phyloP scores from a whole-genome alignment of 176 grass and related monocot genomes.

The Oryza glumipatula region DNA sequence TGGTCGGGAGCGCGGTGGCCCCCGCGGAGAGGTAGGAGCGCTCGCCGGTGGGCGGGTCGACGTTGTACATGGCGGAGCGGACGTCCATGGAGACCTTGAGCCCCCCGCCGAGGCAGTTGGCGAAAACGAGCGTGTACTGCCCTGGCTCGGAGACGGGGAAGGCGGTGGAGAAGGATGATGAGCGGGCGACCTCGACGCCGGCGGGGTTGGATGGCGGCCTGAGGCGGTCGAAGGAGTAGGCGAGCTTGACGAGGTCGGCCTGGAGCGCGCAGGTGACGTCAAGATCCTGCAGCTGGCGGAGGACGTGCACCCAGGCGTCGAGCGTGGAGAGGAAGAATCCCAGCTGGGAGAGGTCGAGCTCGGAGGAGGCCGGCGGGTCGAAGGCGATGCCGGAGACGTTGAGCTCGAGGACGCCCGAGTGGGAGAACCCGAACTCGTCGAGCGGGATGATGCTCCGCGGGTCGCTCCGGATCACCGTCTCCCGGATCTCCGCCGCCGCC shows the following conservation, averaged over 20 bases:
- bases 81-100: slow-evolving; percentile 81
- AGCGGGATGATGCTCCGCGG: slow-evolving; percentile 89
- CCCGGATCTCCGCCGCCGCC: slow-evolving; percentile 72
- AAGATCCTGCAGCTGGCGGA: slow-evolving; percentile 78
- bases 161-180: slow-evolving; percentile 62
- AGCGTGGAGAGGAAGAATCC: slow-evolving; percentile 98
- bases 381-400: slow-evolving; percentile 82
- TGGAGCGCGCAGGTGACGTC: slow-evolving; percentile 95
- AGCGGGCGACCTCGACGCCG: slow-evolving; percentile 66
- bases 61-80: slow-evolving; percentile 93
- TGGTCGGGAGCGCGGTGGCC: slow-evolving; percentile 59
- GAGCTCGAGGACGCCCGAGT: slow-evolving; percentile 78
- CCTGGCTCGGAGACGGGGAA: slow-evolving; percentile 61
- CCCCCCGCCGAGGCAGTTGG: slow-evolving; percentile 73
- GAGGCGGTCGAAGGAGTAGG: slow-evolving; percentile 81
- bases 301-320: slow-evolving; percentile 92
- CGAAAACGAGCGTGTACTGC: slow-evolving; percentile 95
- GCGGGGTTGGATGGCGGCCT: slow-evolving; percentile 69
- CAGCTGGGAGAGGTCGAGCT: slow-evolving; percentile 78
- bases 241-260: slow-evolving; percentile 76
- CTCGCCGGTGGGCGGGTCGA: slow-evolving; percentile 50
- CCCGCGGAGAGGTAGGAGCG: slow-evolving; percentile 91
- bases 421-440: slow-evolving; percentile 90
- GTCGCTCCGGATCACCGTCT: slow-evolving; percentile 63
- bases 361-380: slow-evolving; percentile 47